Evolutionary conservation across 176 grass and related monocot genomes (phyloP), one percentile per base, ranked within the genome.

Genomic region (Triticum dicoccoides): DNA sequence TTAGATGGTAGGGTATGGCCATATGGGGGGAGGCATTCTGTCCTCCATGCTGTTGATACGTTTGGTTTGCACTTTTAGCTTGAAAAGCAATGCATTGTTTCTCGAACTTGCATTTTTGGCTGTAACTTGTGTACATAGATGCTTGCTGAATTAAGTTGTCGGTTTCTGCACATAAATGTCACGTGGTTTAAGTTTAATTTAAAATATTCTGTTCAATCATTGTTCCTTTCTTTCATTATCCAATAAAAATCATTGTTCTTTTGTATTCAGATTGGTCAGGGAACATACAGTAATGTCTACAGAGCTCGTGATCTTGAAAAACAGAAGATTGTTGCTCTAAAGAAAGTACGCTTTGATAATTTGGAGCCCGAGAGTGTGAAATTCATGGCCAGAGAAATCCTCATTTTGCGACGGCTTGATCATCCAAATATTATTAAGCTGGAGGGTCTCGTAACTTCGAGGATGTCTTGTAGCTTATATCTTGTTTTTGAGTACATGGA

Each of bases 401-500:
- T 99, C 73, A 94, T 99, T 88, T 89, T 99, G 87, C 92, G 97
- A 9, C 91, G 94, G 54, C 97, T 99, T 82, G 94, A 99, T 89
- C 97, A 97, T 89, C 97, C 94, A 51, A 99, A 99, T 86, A 82
- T 99, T 84, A 96, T 99, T 41, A 99, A 99, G 83, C 88, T 99
- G 68, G 97, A 99, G 85, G 97, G 97, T 33, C 85, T 99, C 58
- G 94, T 99, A 76, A 99, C 94, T 14, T 99, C 97, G 79, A 88
- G 97, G 64, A 99, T 97, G 97, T 99, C 97, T 68, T 99, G 97
- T 89, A 99, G 97, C 71, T 92, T 99, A 80, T 99, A 99, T 84
- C 94, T 99, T 88, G 97, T 99, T 88, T 99, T 99, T 80, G 97
- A 99, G 86, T 99, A 99, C 69, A 99, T 99, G 97, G 97, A 99